Base-by-base conservation (phyloP, 1,139 yeast genomes). In the Suhomyces maxii region DNA sequence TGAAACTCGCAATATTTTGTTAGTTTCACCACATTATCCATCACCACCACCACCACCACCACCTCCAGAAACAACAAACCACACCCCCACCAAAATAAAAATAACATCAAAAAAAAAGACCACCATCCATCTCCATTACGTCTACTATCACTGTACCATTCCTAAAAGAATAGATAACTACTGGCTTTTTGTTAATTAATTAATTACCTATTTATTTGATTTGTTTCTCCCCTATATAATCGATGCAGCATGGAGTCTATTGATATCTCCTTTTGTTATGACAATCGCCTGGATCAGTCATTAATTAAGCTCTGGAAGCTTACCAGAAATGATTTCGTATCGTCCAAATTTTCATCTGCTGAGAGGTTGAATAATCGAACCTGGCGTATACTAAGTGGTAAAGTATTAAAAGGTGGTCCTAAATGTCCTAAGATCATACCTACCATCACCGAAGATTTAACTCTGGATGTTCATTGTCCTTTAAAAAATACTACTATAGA, bases 271-370 rank as follows among this genome's bases (percentile, higher is more conserved):
- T 51, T 54, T 35, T 47, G 49, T 36, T 52, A 48, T 31, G 54
- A 53, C 42, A 44, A 48, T 34, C 50, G 44, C n/a, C 51, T 53
- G 35, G 58, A 55, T 34, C 54, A 53, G 40, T 47, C 54, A 13
- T 41, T 55, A 32, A 45, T 53, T 41, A 46, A 46, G 42, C 55
- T 55, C 42, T 55, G 58, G 58, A 49, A 53, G 40, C 47, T 53
- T 39, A 55, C 57, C 28, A 43, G 48, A 31, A 52, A 48, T 39
- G 53, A 53, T 8, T 42, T 47, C 30, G 40, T 49, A 2, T 38
- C 49, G 7, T 40, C 56, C 37, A 52, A 45, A 25, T 44, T 42
- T 37, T 32, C 51, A 8, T 50, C 54, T 12, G 42, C 53, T 4
- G 49, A 50, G 39, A 44, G 58, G 34, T 42, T 55, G 33, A 55